Base-by-base conservation (phyloP, 2,329 filamentous ascomycete genomes). In the Fusarium verrucosum region DNA sequence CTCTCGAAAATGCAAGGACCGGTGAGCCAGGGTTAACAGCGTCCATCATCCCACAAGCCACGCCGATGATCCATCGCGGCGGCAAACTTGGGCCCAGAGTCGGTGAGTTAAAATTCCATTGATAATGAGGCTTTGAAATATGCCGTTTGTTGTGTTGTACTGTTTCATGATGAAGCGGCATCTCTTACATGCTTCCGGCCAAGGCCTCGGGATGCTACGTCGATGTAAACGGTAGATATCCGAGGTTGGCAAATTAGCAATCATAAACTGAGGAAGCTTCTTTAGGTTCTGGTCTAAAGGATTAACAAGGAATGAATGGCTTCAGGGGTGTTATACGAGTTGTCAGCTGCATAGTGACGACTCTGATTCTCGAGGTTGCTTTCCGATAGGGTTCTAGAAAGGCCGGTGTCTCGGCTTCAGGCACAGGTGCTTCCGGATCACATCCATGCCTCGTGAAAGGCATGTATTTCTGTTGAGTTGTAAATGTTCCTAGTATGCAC, bases 1-100 rank as follows among this genome's bases (percentile, higher is more conserved):
- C 62, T 62, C 58, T 56, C 32, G 57, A 56, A 32, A 16, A 32
- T 9, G 30, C 14, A 7, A 32, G 56, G 40, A 61, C 58, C 58
- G 58, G 58, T 61, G 58, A 62, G 58, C 49, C 50, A 26, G 58
- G 43, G 47, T n/a, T 6, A 46, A 40, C 46, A 35, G 55, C 40
- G 55, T 61, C 32, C 36, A 25, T n/a, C 14, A 28, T 61, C 56
- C 58, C 41, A 35, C 35, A 23, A 44, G 33, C 52, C 52, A 56
- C 52, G 57, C 42, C 35, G 32, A 43, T 25, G 49, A 55, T 43
- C 30, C 33, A 37, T 33, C 13, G 19, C 35, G 55, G 19, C 35
- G 55, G 25, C 20, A 30, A 42, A 40, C n/a, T 23, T 51, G 40
- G 37, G 30, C 32, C 38, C 20, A 13, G 14, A 30, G 37, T 56